Evolutionary conservation across 192 early-diverging fungal genomes (phyloP), one percentile per base, ranked within the genome.

Genomic region (Coemansia brasiliensis): DNA sequence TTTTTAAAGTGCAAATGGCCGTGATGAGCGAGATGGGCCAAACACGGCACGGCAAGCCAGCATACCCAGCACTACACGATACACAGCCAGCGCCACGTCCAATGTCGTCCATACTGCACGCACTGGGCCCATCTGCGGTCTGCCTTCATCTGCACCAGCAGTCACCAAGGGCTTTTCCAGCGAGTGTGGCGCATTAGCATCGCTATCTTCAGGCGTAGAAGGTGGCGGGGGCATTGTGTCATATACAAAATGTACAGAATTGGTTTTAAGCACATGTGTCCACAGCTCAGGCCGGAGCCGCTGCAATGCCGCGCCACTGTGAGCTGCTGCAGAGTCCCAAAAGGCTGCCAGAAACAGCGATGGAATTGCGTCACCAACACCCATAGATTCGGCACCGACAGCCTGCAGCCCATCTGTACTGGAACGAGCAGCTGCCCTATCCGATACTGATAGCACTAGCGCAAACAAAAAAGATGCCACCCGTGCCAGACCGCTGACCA

Each of bases 231-330:
- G 60, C 27, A 21, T 38, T 51, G 39, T 35, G 46, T 61, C 54
- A 32, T 48, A 39, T 10, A 68, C 21, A 39, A 52, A 17, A 7
- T 41, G 12, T 5, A 17, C 26, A 6, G 40, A 22, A 39, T 22
- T 32, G 20, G 26, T 26, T 43, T 39, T 61, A 53, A 72, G 54
- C 26, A 48, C 52, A 39, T 77, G 74, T 18, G 67, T 63, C 74
- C 74, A 77, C 24, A 77, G 59, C 50, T 77, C 67, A 1, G 67
- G 74, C n/a, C 74, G 62, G 51, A 77, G 58, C 11, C 74, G 67
- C 63, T 67, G 74, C 32, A 70, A 5, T n/a, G 67, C 74, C 55
- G 74, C 67, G 35, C 44, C 37, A 26, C 56, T 38, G 16, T 12
- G 38, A 16, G 42, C 35, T 45, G 56, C 37, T 18, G 49, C 59